Evolutionary conservation across 129 eudicot genomes (phyloP), one percentile per base, ranked within the genome.

Genomic region (Flaveria brownii): DNA sequence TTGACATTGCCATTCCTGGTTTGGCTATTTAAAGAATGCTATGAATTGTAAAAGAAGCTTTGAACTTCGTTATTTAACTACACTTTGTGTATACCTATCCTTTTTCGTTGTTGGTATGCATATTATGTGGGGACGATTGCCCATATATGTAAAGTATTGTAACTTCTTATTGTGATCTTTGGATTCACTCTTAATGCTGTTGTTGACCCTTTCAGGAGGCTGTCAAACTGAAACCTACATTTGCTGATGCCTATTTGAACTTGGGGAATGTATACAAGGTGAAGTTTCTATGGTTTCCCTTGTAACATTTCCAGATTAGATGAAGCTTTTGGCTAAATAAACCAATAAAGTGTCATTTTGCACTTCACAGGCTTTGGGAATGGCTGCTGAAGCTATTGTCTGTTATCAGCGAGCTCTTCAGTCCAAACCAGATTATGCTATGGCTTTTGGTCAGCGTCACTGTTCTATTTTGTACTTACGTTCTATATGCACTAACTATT

Each of bases 251-350:
- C 14, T 87, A 87, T 79, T 77, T 91, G 79, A 94, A 94, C 71
- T 45, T 94, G 87, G 98, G 97, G 67, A 91, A 88, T 82, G 93
- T 88, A 26, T 91, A 94, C 77, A 94, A 94, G 97, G 98, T 94
- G 61, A 85, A 65, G 78, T 59, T 49, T 9, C 63, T 26, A 13
- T 59, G 43, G n/a, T 2, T 66, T 82, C 60, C 77, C 61, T 64
- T 74, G 54, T 64, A 36, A 36, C 79, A 51, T 55, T 55, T 17
- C 4, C 43, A 25, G 68, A 18, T 33, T 4, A 7, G 67, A 56
- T 73, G 26, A 73, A 55, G 50, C 17, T 33, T 36, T 30, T 33
- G 63, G 28, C 36, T 72, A 54, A 33, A 5, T 33, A 33, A 33
- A 33, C 39, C 5, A 28, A 50, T 28, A 9, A 33, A 52, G 17